phyloP scores from a whole-genome alignment of 164 flowering plant species.

The Vitis vinifera region ASM3070453v1 NC_081819.1:16442501-16443000 shows the following conservation, averaged over 20 bases:
- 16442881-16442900: slow-evolving; percentile 63
- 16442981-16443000: too few relatives aligned
- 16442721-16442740: too few relatives aligned
- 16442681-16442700: too few relatives aligned
- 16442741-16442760: slow-evolving; percentile 9
- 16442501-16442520: background rate
- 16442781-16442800: slow-evolving; percentile 74
- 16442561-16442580: too few relatives aligned
- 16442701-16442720: too few relatives aligned
- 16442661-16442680: too few relatives aligned
- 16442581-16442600: too few relatives aligned
- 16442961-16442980: too few relatives aligned
- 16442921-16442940: slow-evolving; percentile 63
- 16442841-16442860: background rate
- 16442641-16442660: too few relatives aligned
- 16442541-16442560: background rate
- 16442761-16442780: slow-evolving; percentile 93
- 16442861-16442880: slow-evolving; percentile 19
- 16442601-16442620: too few relatives aligned
- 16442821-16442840: background rate
- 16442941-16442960: slow-evolving; percentile 58
- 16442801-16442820: slow-evolving; percentile 59
- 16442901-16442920: slow-evolving; percentile 82
- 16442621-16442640: too few relatives aligned
- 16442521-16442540: background rate